Evolutionary conservation across 208 protist species (phyloP).

Genomic region (Acanthamoeba quina): DNA sequence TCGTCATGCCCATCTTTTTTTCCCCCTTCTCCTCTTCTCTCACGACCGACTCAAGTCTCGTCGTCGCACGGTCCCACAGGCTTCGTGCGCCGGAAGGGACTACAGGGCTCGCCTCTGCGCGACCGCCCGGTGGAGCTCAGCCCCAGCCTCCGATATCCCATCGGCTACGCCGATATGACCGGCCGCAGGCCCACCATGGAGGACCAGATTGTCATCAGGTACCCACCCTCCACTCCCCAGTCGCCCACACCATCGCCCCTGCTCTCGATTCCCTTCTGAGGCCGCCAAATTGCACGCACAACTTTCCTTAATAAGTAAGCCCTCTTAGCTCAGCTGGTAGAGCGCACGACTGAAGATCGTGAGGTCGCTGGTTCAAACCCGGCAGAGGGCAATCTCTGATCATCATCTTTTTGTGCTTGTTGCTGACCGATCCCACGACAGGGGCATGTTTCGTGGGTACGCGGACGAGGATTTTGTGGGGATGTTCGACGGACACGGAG

Average conservation of each 20-base stretch:
- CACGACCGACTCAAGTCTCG: background rate
- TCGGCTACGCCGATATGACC: constrained; percentile 36
- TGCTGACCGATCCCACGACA: background rate
- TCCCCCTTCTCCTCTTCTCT: background rate
- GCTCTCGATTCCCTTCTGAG: background rate
- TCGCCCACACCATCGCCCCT: background rate
- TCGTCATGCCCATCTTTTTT: background rate
- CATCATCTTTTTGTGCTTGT: background rate
- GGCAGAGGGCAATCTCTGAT: constrained; percentile 3
- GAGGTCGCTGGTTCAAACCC: constrained; percentile 71
- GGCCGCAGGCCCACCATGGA: constrained; percentile 30
- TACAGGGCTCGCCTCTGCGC: constrained; percentile 27
- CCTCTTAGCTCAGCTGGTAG: constrained; percentile 30
- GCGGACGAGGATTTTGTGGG: background rate
- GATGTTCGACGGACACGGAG: constrained; percentile 50
- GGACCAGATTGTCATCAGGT: constrained; percentile 26
- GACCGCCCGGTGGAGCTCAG: constrained; percentile 29
- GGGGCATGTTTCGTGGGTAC: constrained; percentile 26
- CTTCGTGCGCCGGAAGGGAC: background rate
- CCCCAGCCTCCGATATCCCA: background rate
- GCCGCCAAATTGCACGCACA: too few species aligned
- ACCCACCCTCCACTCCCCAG: background rate
- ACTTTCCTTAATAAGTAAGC: too few species aligned
- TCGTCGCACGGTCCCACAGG: background rate
- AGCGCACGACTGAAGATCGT: constrained; percentile 73